Percentiles rank a stretch among this genome's conserved stretches.
Conservation (phyloP, 306 rosid genomes). For the Fagus crenata region DNA sequence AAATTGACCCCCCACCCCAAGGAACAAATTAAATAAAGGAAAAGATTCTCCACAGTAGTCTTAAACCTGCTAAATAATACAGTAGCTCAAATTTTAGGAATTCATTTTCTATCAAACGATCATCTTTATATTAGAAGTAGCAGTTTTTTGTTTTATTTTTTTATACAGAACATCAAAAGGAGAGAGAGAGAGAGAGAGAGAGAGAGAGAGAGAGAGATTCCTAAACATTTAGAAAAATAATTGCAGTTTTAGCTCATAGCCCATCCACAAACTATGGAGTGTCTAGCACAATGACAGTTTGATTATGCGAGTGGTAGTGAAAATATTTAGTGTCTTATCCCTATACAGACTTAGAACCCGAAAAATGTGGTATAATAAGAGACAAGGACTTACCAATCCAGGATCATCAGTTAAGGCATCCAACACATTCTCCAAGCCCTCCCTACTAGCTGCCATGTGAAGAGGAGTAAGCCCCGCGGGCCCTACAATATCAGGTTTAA, state of each 20-base stretch:
- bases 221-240: neutral
- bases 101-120: neutral
- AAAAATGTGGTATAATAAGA: neutral
- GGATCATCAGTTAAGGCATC: slow-evolving; percentile 92
- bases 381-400: slow-evolving; percentile 60
- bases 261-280: neutral
- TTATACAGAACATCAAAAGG: neutral
- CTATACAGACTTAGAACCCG: neutral
- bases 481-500: slow-evolving; percentile 69
- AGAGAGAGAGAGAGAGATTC: neutral
- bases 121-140: neutral
- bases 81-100: neutral
- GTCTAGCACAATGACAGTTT: neutral
- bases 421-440: slow-evolving; percentile 62
- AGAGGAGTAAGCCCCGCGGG: slow-evolving; percentile 86
- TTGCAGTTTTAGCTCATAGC: neutral
- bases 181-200: neutral
- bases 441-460: slow-evolving; percentile 72
- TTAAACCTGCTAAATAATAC: neutral
- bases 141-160: no score
- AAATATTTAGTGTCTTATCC: neutral
- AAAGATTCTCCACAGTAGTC: neutral
- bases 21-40: neutral
- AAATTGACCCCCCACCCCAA: neutral
- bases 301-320: neutral